phyloP scores from a whole-genome alignment of 768 basidiomycete species.

The Lyophyllum semitale region DNA sequence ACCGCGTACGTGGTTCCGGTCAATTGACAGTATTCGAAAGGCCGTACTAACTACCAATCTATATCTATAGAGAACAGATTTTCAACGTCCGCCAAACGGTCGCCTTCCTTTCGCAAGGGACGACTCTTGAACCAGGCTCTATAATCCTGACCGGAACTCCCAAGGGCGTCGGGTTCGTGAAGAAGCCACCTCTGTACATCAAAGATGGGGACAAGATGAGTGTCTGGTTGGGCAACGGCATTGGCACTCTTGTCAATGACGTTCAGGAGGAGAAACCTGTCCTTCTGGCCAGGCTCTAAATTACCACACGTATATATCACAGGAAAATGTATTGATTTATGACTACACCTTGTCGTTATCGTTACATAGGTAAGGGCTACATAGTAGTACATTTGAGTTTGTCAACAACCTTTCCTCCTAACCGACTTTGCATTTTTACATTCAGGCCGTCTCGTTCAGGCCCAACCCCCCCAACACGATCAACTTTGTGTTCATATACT shows the following conservation, averaged over 20 bases:
- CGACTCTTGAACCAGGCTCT: slow-evolving; percentile 79
- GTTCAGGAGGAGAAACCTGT: slow-evolving; percentile 64
- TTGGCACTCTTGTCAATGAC: slow-evolving; percentile 79
- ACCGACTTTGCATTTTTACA: slow-evolving; percentile 3
- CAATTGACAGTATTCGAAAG: not conserved
- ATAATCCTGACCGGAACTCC: slow-evolving; percentile 85
- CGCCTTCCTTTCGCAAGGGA: slow-evolving; percentile 81
- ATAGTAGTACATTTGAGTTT: not conserved
- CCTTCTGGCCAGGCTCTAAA: slow-evolving; percentile 43
- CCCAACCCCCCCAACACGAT: slow-evolving; percentile 78
- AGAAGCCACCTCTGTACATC: slow-evolving; percentile 68
- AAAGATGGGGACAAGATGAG: slow-evolving; percentile 74
- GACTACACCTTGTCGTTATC: not conserved
- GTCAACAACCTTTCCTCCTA: not conserved
- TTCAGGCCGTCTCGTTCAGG: slow-evolving; percentile 4
- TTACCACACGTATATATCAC: not conserved
- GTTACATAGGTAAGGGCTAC: not conserved
- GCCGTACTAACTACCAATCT: not conserved
- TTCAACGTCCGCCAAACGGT: slow-evolving; percentile 79
- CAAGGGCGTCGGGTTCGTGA: slow-evolving; percentile 79
- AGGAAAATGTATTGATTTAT: not conserved
- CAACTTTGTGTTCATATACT: slow-evolving; percentile 83
- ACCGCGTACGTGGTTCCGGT: slow-evolving; percentile 59
- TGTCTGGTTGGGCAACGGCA: slow-evolving; percentile 69
- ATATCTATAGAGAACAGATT: slow-evolving; percentile 65